A percentile compares a stretch with the other conserved stretches of the same genome.
Conservation (phyloP, 1,284 basidiomycete genomes). For the Moesziomyces sp. region DNA sequence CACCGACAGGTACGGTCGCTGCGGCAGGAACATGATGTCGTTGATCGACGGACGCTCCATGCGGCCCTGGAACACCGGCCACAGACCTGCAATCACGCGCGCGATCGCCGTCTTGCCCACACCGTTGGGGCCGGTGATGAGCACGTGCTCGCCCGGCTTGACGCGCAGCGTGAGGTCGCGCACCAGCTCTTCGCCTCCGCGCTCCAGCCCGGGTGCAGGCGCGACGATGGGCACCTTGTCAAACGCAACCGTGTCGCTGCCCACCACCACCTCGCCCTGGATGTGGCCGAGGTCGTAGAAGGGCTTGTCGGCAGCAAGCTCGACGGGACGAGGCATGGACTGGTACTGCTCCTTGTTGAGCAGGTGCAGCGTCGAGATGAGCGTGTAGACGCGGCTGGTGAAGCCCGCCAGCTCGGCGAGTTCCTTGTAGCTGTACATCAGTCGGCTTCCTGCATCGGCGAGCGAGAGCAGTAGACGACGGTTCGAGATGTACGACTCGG, state of each 20-base stretch:
- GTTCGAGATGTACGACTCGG: constrained; percentile 88
- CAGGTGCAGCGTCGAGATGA: constrained; percentile 83
- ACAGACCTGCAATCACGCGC: constrained; percentile 87
- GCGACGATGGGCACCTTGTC: constrained; percentile 77
- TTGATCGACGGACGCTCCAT: constrained; percentile 57
- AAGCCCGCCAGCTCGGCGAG: constrained; percentile 91
- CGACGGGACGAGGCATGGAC: constrained; percentile 57
- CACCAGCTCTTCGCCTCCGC: constrained; percentile 76
- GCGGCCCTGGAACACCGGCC: constrained; percentile 73
- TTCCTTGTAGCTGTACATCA: constrained; percentile 87
- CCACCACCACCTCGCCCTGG: constrained; percentile 64
- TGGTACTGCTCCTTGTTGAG: constrained; percentile 65
- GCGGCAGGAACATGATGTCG: constrained; percentile 87
- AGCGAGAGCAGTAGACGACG: constrained; percentile 84
- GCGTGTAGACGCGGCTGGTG: constrained; percentile 87
- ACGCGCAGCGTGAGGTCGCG: constrained; percentile 79
- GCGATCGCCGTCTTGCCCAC: constrained; percentile 95
- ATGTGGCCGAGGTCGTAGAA: constrained; percentile 68
- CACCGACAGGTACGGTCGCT: constrained; percentile 87
- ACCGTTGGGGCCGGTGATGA: constrained; percentile 85
- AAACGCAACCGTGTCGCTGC: constrained; percentile 49
- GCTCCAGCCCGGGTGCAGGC: constrained; percentile 73
- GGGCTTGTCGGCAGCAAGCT: constrained; percentile 51
- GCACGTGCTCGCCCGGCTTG: constrained; percentile 83
- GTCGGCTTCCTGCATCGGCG: constrained; percentile 90